These are phyloP conservation scores for Vitellaria paradoxa DNA, from an alignment of 179 eudicot genomes.

Conservation along the genomic window DNA sequence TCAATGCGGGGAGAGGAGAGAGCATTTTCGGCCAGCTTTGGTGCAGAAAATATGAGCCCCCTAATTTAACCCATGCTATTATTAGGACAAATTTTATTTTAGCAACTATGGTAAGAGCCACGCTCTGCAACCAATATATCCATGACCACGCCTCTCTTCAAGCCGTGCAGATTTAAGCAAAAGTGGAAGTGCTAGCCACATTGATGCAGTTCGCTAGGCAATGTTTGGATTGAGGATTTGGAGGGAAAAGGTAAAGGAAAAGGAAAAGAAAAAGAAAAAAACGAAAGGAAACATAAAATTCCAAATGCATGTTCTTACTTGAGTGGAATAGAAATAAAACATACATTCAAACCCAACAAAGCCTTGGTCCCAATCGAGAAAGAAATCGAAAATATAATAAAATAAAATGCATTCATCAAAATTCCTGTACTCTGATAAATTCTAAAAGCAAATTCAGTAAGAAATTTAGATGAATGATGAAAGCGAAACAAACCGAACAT, in stretches of 20 bases:
- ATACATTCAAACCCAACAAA: constrained; percentile 11
- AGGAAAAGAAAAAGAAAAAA: not conserved
- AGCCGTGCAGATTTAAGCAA: not conserved
- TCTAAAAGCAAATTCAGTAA: not conserved
- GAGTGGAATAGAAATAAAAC: constrained; percentile 9
- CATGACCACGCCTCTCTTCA: not conserved
- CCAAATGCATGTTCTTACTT: too few relatives aligned
- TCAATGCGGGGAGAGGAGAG: constrained; percentile 22
- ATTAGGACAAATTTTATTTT: constrained; percentile 10
- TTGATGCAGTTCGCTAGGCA: not conserved
- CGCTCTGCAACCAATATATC: constrained; percentile 1
- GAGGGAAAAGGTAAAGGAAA: not conserved
- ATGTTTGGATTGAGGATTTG: too few relatives aligned
- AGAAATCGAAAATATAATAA: not conserved
- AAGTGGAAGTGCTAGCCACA: not conserved
- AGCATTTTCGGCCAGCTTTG: constrained; percentile 24
- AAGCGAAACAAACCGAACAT: too few relatives aligned
- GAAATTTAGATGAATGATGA: too few relatives aligned
- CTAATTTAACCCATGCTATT: constrained; percentile 21
- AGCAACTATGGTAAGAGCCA: constrained; percentile 19
- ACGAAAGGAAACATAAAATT: too few relatives aligned
- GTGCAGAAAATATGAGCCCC: constrained; percentile 14
- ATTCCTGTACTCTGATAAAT: not conserved
- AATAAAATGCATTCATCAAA: constrained; percentile 7
- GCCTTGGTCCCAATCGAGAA: not conserved